Evolutionary conservation across 2,329 filamentous ascomycete genomes (phyloP).

Genomic region (Nemania sp.): DNA sequence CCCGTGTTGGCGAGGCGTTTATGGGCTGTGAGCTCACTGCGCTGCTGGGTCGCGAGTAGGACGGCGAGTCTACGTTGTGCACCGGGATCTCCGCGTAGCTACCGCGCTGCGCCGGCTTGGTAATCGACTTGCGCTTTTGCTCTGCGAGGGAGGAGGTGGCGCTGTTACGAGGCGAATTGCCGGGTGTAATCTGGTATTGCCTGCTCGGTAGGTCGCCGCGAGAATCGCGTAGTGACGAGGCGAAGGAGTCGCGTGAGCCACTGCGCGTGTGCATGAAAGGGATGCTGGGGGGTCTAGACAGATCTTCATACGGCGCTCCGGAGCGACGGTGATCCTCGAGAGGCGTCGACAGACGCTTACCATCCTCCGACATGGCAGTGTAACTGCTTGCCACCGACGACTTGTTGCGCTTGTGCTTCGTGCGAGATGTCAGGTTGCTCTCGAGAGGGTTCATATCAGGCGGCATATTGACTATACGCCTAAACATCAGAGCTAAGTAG

Average conservation of each 20-base stretch:
- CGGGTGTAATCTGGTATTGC: conserved; percentile 56
- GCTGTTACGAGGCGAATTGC: conserved; percentile 45
- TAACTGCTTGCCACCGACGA: conserved; percentile 56
- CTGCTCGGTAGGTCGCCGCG: conserved; percentile 59
- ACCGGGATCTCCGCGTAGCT: conserved; percentile 57
- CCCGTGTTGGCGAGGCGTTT: conserved; percentile 44
- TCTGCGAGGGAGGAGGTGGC: conserved; percentile 50
- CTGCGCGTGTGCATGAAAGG: conserved; percentile 81
- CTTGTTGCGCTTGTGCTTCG: conserved; percentile 74
- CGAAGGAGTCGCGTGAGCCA: conserved; percentile 62
- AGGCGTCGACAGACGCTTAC: conserved; percentile 63
- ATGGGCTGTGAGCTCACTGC: conserved; percentile 30
- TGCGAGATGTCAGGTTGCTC: conserved; percentile 76
- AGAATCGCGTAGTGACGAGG: conserved; percentile 57
- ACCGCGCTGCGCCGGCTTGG: conserved; percentile 43
- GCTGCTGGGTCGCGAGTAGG: conserved; percentile 34
- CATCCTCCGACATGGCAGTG: conserved; percentile 49
- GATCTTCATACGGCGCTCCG: conserved; percentile 49
- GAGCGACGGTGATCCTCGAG: conserved; percentile 50
- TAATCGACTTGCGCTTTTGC: conserved; percentile 53
- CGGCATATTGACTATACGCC: conserved; percentile 78
- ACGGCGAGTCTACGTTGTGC: conserved; percentile 43
- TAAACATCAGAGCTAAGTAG: conserved; percentile 79
- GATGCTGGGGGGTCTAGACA: conserved; percentile 60
- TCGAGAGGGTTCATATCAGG: conserved; percentile 97